Evolutionary conservation across 2,329 filamentous ascomycete species (phyloP).

Genomic region (Trichoderma guizhouense): DNA sequence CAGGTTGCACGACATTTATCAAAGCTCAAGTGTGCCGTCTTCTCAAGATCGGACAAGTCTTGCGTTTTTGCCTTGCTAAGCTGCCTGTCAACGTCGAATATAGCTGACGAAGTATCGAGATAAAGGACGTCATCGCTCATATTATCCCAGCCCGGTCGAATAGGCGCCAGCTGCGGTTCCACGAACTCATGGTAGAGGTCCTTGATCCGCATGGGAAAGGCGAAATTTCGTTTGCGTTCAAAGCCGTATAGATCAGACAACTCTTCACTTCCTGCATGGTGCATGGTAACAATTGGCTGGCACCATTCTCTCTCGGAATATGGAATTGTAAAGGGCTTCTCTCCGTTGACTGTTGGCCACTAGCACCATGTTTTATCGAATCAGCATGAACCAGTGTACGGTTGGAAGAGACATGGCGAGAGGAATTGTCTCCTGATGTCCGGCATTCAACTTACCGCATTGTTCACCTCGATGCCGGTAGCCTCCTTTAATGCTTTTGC

Average conservation of each 20-base stretch:
- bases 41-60: conserved; percentile 36
- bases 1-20: conserved; percentile 47
- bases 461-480: conserved; percentile 39
- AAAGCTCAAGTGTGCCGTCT: conserved; percentile 40
- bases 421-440: neutral
- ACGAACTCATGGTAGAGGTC: conserved; percentile 50
- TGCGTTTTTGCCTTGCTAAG: conserved; percentile 32
- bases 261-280: conserved; percentile 51
- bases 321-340: conserved; percentile 51
- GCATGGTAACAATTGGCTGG: conserved; percentile 54
- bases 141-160: conserved; percentile 53
- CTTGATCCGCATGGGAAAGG: conserved; percentile 38
- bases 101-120: conserved; percentile 30
- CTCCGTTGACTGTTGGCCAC: conserved; percentile 54
- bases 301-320: conserved; percentile 51
- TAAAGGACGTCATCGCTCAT: conserved; percentile 44
- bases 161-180: conserved; percentile 35
- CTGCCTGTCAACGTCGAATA: conserved; percentile 32
- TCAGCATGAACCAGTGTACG: neutral
- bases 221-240: conserved; percentile 40
- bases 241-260: conserved; percentile 50
- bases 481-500: conserved; percentile 44
- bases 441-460: conserved; percentile 36
- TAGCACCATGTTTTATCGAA: conserved; percentile 21
- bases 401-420: neutral